These are phyloP conservation scores for Termitomyces sp. DNA, from an alignment of 768 basidiomycete species.

Conservation along the genomic window DNA sequence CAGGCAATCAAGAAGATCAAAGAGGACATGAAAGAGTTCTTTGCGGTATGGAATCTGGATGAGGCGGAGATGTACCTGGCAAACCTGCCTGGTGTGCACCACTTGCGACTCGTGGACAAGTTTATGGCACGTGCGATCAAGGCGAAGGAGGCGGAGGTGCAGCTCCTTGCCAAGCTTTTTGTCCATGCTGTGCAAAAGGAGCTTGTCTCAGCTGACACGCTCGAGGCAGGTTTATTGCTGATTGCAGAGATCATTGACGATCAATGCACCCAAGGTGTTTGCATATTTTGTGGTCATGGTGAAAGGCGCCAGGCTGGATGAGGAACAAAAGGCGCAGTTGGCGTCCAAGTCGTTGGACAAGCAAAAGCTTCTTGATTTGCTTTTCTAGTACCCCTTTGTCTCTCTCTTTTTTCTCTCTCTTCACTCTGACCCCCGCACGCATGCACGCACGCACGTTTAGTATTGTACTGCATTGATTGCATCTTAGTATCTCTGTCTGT, in stretches of 20 bases:
- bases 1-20: conserved; percentile 71
- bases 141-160: conserved; percentile 75
- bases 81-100: conserved; percentile 59
- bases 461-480: no score
- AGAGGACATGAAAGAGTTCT: conserved; percentile 85
- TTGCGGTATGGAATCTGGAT: conserved; percentile 75
- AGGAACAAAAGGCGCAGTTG: conserved; percentile 49
- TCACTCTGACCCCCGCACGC: no score
- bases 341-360: conserved; percentile 55
- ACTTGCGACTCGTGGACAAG: conserved; percentile 65
- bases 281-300: no score
- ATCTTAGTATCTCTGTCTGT: no score
- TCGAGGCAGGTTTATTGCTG: conserved; percentile 70
- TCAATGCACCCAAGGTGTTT: conserved; percentile 84
- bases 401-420: no score
- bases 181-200: conserved; percentile 51
- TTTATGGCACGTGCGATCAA: conserved; percentile 72
- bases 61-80: conserved; percentile 89
- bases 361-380: no score
- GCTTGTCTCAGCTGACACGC: conserved; percentile 49
- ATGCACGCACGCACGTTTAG: no score
- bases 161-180: conserved; percentile 82
- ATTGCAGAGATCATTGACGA: conserved; percentile 75
- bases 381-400: no score
- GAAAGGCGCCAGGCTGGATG: conserved; percentile 33